These are phyloP conservation scores for Phytophthora hibernalis DNA, from an alignment of 352 stramenopile genomes.

Conservation along the genomic window DNA sequence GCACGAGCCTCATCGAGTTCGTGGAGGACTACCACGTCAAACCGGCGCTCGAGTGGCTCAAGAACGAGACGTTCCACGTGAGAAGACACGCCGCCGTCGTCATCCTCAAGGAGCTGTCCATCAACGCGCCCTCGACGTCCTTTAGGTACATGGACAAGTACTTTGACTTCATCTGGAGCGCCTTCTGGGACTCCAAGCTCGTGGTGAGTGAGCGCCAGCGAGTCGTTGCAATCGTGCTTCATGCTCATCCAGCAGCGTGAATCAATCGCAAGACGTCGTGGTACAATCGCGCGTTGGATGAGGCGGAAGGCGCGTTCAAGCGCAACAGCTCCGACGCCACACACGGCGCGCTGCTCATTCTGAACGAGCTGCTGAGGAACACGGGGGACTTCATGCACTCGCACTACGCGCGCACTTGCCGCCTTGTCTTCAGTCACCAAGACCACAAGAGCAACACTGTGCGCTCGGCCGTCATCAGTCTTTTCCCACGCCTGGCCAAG, in stretches of 20 bases:
- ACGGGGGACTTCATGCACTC: conserved; percentile 91
- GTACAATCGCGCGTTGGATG: conserved; percentile 83
- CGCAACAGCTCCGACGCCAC: conserved; percentile 80
- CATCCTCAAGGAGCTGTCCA: conserved; percentile 88
- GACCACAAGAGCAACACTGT: conserved; percentile 85
- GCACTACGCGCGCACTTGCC: conserved; percentile 77
- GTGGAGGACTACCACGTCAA: conserved; percentile 91
- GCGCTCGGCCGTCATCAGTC: conserved; percentile 83
- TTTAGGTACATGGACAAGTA: conserved; percentile 92
- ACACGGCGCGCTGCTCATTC: conserved; percentile 82
- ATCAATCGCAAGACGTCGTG: conserved; percentile 84
- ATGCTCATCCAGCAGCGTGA: conserved; percentile 90
- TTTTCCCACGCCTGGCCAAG: conserved; percentile 87
- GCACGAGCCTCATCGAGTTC: conserved; percentile 89
- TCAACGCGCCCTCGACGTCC: conserved; percentile 85
- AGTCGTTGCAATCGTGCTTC: conserved; percentile 87
- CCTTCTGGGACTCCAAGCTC: conserved; percentile 86
- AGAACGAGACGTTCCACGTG: conserved; percentile 91
- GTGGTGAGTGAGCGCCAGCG: conserved; percentile 82
- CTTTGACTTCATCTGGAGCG: conserved; percentile 92
- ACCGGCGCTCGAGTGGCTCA: conserved; percentile 87
- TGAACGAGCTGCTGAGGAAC: conserved; percentile 89
- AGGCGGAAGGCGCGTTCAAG: conserved; percentile 78
- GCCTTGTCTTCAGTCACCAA: conserved; percentile 77
- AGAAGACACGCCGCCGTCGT: conserved; percentile 86